phyloP scores from a whole-genome alignment of 1,139 yeast genomes.

The Schwanniomyces etchellsii region DNA sequence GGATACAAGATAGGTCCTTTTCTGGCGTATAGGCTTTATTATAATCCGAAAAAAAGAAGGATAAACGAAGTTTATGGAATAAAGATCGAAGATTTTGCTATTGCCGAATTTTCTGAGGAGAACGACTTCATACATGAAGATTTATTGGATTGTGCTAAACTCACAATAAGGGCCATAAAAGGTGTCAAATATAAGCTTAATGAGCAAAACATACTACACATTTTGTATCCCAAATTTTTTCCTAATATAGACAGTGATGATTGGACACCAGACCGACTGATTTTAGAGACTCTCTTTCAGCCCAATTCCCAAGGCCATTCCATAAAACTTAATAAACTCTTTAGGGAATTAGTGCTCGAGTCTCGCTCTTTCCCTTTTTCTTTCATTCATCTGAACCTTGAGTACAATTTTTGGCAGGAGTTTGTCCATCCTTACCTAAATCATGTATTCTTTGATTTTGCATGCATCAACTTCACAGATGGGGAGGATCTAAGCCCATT shows the following conservation, averaged over 20 bases:
- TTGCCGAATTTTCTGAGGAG: neutral
- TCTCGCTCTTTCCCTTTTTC: slow-evolving; percentile 17
- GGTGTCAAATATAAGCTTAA: slow-evolving; percentile 33
- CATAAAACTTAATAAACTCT: slow-evolving; percentile 13
- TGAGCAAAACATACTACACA: slow-evolving; percentile 42
- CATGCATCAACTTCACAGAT: slow-evolving; percentile 16
- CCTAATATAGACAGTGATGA: slow-evolving; percentile 42
- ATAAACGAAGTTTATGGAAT: neutral
- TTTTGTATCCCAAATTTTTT: slow-evolving; percentile 42
- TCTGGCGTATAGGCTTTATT: slow-evolving; percentile 11
- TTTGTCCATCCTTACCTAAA: slow-evolving; percentile 26
- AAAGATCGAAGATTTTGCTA: neutral
- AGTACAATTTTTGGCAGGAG: slow-evolving; percentile 23
- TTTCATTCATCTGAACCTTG: slow-evolving; percentile 18
- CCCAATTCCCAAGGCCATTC: slow-evolving; percentile 6
- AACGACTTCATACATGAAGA: slow-evolving; percentile 24
- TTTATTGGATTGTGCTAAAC: slow-evolving; percentile 32
- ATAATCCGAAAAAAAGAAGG: neutral
- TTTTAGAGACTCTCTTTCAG: slow-evolving; percentile 14
- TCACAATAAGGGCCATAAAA: slow-evolving; percentile 38
- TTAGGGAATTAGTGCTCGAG: slow-evolving; percentile 13
- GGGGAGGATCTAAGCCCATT: slow-evolving; percentile 12
- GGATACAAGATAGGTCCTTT: slow-evolving; percentile 29
- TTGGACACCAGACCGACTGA: slow-evolving; percentile 27
- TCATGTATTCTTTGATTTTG: slow-evolving; percentile 26